phyloP scores from a whole-genome alignment of 2,329 filamentous ascomycete species.

The Keithomyces neogunnii region DNA sequence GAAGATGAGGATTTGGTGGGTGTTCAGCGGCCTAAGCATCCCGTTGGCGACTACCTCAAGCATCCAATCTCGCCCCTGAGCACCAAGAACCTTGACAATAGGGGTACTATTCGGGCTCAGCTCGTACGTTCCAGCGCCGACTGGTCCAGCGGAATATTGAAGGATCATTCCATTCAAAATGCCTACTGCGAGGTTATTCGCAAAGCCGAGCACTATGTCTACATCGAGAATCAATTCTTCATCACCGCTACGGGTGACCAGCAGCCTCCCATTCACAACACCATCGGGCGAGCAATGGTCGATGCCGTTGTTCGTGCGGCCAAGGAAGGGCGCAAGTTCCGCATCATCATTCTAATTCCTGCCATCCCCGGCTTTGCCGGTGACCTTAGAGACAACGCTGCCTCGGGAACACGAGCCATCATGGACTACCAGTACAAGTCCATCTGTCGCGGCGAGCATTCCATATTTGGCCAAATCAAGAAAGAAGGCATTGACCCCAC shows the following conservation, averaged over 20 bases:
- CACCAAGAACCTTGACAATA: conserved; percentile 52
- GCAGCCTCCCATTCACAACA: conserved; percentile 78
- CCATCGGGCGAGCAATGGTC: conserved; percentile 80
- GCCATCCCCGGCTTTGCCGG: conserved; percentile 91
- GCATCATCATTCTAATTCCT: conserved; percentile 83
- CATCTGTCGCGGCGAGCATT: conserved; percentile 83
- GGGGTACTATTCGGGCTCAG: conserved; percentile 74
- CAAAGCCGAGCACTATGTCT: conserved; percentile 85
- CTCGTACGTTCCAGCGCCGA: conserved; percentile 84
- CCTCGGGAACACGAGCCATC: conserved; percentile 80
- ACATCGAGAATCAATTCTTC: conserved; percentile 99
- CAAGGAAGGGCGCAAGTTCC: conserved; percentile 79
- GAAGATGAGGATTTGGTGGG: conserved; percentile 78
- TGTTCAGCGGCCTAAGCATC: conserved; percentile 82
- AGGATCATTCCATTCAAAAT: conserved; percentile 79
- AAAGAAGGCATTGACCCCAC: conserved; percentile 67
- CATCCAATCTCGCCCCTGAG: conserved; percentile 68
- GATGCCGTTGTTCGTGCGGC: conserved; percentile 77
- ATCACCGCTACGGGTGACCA: conserved; percentile 90
- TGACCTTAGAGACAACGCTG: conserved; percentile 75
- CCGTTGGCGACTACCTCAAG: conserved; percentile 77
- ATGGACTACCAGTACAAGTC: conserved; percentile 99
- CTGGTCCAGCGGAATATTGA: conserved; percentile 87
- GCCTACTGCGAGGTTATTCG: conserved; percentile 79
- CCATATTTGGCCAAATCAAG: conserved; percentile 72